Evolutionary conservation across 1,284 basidiomycete genomes (phyloP), one percentile per base, ranked within the genome.

Genomic region (Malassezia restricta): DNA sequence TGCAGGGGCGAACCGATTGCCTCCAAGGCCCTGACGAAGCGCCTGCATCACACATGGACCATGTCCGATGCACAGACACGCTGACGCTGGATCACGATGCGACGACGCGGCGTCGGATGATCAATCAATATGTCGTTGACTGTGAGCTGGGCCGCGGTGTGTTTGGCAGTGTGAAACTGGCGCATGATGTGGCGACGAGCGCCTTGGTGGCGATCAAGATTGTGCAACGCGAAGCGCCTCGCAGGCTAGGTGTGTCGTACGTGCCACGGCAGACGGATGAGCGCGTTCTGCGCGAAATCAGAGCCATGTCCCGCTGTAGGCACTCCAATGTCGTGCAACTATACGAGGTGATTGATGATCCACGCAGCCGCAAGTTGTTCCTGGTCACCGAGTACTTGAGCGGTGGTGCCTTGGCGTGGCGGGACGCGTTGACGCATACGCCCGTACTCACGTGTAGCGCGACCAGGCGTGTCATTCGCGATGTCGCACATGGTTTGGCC

Each of bases 321-420:
- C 91, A 98, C 73, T 83, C 85, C 0, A 85, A 98, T 70, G 84
- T 98, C 53, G 92, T 98, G 5, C 80, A 84, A 58, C 79, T 98
- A 57, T 82, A 84, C 66, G 90, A 95, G 74, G 90, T 96, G 68
- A 94, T 98, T 63, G 91, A 98, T 74, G 92, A 96, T 75, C 82
- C 83, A 24, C 80, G 86, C 57, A 82, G 82, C 56, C 86, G 87
- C 71, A 87, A 87, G 76, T 86, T 96, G 39, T 94, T 88, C 75
- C 87, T 98, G 82, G 87, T 96, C 43, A 85, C 98, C 80, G 92
- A 99, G 74, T 95, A 88, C 75, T 85, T 95, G 67, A 83, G 83
- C 14, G 90, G 90, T 29, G 92, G 94, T 37, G 90, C 96, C 74
- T 82, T 98, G 43, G 83, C 83, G 64, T 98, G 92, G 91, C 82